phyloP scores from a whole-genome alignment of 2,329 filamentous ascomycete genomes.

The Bipolaris oryzae region DNA sequence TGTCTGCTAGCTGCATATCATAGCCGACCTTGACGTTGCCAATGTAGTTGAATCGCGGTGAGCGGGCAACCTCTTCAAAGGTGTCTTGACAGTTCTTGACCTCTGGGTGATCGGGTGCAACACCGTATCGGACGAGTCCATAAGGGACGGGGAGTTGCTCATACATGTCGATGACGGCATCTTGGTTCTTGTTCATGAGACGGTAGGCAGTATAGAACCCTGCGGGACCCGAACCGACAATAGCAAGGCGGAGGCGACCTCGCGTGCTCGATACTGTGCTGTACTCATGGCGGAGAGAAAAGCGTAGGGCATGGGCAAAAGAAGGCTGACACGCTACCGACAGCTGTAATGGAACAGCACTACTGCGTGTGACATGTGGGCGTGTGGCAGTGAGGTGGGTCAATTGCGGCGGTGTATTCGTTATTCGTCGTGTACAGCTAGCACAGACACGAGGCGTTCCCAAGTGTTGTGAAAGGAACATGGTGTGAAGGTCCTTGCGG shows the following conservation, averaged over 20 bases:
- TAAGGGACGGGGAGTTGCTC: conserved; percentile 92
- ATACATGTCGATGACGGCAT: conserved; percentile 89
- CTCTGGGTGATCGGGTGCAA: conserved; percentile 97
- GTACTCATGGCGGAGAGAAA: conserved; percentile 27
- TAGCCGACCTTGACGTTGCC: conserved; percentile 85
- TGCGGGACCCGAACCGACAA: conserved; percentile 91
- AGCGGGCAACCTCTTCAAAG: conserved; percentile 85
- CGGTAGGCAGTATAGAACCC: conserved; percentile 94
- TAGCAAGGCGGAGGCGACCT: conserved; percentile 75
- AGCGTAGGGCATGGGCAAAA: neutral
- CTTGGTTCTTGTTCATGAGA: conserved; percentile 74
- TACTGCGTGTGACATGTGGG: conserved; percentile 10
- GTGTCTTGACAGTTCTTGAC: conserved; percentile 99
- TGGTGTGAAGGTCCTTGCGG: conserved; percentile 25
- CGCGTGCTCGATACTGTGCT: conserved; percentile 26
- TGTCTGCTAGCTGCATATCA: conserved; percentile 67
- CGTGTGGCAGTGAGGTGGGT: neutral
- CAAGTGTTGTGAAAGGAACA: conserved; percentile 28
- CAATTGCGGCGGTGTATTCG: conserved; percentile 1
- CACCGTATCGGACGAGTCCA: conserved; percentile 89
- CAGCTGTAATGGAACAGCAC: conserved; percentile 10
- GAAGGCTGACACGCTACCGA: conserved; percentile 10
- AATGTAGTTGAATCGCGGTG: conserved; percentile 83
- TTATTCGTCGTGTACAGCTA: conserved; percentile 33
- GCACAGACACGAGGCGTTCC: conserved; percentile 32